These are phyloP conservation scores for Fusarium pseudoanthophilum DNA, from an alignment of 2,329 filamentous ascomycete species.

Conservation along the genomic window DNA sequence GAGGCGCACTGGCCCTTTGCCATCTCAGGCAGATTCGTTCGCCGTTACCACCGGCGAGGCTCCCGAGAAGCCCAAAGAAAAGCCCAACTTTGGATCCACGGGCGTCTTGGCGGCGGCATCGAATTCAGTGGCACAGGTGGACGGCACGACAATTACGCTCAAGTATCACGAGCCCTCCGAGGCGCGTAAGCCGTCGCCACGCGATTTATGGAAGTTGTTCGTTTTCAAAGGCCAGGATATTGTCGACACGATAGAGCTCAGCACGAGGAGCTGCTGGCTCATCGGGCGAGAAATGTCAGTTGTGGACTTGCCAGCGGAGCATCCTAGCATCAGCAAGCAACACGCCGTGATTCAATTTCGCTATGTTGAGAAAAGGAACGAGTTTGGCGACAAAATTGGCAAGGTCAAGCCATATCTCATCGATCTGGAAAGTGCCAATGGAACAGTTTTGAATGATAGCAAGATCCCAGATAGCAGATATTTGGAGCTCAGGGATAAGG, in stretches of 20 bases:
- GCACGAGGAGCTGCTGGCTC: constrained; percentile 86
- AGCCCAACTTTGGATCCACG: constrained; percentile 85
- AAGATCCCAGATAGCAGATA: constrained; percentile 80
- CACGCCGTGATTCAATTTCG: constrained; percentile 96
- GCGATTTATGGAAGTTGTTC: constrained; percentile 88
- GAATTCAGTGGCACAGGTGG: constrained; percentile 77
- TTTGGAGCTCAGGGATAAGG: constrained; percentile 86
- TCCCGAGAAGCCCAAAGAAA: constrained; percentile 76
- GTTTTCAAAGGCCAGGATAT: constrained; percentile 88
- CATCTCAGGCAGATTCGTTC: constrained; percentile 70
- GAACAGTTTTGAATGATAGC: constrained; percentile 83
- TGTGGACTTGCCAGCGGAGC: constrained; percentile 85
- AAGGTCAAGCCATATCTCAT: constrained; percentile 89
- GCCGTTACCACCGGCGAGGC: constrained; percentile 61
- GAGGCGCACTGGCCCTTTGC: constrained; percentile 61
- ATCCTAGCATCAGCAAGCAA: constrained; percentile 94
- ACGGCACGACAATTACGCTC: constrained; percentile 79
- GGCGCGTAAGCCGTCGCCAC: constrained; percentile 84
- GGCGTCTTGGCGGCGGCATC: constrained; percentile 88
- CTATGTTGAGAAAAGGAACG: constrained; percentile 82
- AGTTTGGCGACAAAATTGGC: constrained; percentile 85
- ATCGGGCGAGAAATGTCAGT: constrained; percentile 83
- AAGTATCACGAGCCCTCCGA: constrained; percentile 98
- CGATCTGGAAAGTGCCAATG: constrained; percentile 93
- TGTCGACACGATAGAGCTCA: constrained; percentile 83